Evolutionary conservation across 805 yeast genomes (phyloP), one percentile per base, ranked within the genome.

Genomic region (Allodekkera sacchari): DNA sequence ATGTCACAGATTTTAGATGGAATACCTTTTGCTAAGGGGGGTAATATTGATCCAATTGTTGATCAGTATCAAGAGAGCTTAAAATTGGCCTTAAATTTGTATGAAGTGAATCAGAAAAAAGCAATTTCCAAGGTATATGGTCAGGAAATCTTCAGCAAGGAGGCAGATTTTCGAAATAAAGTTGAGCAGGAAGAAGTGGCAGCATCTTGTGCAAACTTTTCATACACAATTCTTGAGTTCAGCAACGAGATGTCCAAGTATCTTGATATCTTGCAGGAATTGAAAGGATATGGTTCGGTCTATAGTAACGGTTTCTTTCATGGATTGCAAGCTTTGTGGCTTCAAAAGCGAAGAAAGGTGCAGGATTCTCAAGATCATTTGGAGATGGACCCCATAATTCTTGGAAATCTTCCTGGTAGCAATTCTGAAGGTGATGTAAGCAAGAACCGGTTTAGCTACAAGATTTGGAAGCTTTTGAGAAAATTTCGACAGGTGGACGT

Each of bases 201-300:
- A 1, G 94, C 94, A 0, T 71, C 83, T 28, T 82, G 92, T 58
- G 89, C 88, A 1, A 81, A 83, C 49, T 83, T 83, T 47, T 66
- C 88, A 2, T 70, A 76, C 22, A 63, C 81, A 16, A 50, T 84
- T 23, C 68, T 73, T 3, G 73, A 79, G 34, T 75, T 74, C 42
- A 74, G 84, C 1, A 60, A 61, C 22, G 87, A 80, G 39, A 53
- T 83, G 30, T 47, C 54, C 14, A 56, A 53, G 3, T 72, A 76
- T 37, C 51, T 81, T 23, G 56, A 56, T 9, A 40, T 62, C 7
- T 48, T 75, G 22, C 62, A 61, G 9, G 59, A 63, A 6, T 33
- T 40, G 17, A 35, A 22, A 21, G 37, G 25, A 22, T 22, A 27
- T 18, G 28, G n/a, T n/a, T n/a, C n/a, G n/a, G n/a, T n/a, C n/a